Evolutionary conservation across 2,329 filamentous ascomycete species (phyloP), one percentile per base, ranked within the genome.

Genomic region (Cladorrhinum sp.): DNA sequence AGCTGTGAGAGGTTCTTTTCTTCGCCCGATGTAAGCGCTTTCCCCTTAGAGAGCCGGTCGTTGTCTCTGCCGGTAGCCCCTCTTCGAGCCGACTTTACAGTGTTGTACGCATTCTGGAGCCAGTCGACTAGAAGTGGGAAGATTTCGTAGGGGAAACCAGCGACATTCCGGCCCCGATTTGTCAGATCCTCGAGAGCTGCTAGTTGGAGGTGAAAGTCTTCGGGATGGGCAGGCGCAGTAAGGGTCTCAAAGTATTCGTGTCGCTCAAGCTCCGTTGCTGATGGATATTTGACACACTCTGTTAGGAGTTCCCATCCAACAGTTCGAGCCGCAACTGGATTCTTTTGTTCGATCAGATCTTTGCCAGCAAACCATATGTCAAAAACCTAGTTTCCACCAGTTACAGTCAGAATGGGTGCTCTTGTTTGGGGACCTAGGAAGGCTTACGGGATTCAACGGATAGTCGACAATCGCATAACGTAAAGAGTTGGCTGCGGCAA

Each of bases 161-260:
- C 79, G 8, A 90, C 74, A 63, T 86, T 79, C 55, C 85, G 85
- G 23, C 86, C 87, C 58, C 81, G 77, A 42, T 81, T 82, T 1
- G 86, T 86, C 59, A 90, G 75, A 58, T 87, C 83, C 28, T 84
- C 78, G 20, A 90, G 76, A 16, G 86, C 82, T 28, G 80, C 79
- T n/a, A 90, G 80, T 71, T 89, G 87, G 4, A 88, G 73, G 69
- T 86, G 80, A 65, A 89, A 89, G 69, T 90, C 87, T 39, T 88
- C 84, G 1, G 81, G 77, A 63, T 82, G 79, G 26, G 81, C 81
- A 9, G 79, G 75, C 6, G 79, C 79, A 12, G 84, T 82, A 33
- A 90, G 75, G 0, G 86, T 85, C 65, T 82, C 79, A 67, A 89
- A 90, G 68, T 86, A 88, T 64, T 86, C 84, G 64, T 82, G 80